Base-by-base conservation (phyloP, 2,329 filamentous ascomycete genomes). In the Chrysoporthe puriensis region DNA sequence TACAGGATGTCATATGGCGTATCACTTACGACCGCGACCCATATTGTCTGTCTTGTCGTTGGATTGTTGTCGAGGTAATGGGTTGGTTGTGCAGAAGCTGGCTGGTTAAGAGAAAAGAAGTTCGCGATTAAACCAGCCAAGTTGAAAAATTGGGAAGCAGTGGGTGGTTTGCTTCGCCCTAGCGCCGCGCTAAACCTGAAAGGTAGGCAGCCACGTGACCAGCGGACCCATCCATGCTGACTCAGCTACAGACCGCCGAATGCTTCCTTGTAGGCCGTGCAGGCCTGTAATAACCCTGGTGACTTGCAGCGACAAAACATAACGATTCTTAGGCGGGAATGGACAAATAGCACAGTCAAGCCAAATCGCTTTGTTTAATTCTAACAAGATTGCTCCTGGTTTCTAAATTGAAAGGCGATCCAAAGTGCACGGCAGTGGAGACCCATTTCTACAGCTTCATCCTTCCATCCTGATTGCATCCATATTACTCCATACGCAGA, bases 11-110 rank as follows among this genome's bases (percentile, higher is more conserved):
- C 32, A 26, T 34, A 26, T 56, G 34, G 21, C 48, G 7, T 32
- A n/a, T 62, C n/a, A 70, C 69, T 70, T 69, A 70, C 69, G 69
- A 69, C 69, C 69, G 66, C 69, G 69, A 70, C 69, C 69, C 69
- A 70, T 70, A n/a, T 70, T 70, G 67, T 21, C 67, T 57, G 64
- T 64, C 42, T 66, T 60, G 60, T 65, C 61, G 60, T 62, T 50
- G 62, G 63, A 57, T 69, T 63, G 58, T 54, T 69, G 63, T 66
- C 46, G 64, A 67, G 40, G 46, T 59, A 57, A 50, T 65, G 61
- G 46, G 18, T 60, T 66, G 26, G 66, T 67, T 62, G 63, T 68
- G 52, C 58, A 64, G 61, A 64, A 54, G 56, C 62, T 58, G 54
- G 69, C 66, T 67, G 66, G 42, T 26, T 42, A 43, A 42, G 36